phyloP scores from a whole-genome alignment of 2,329 filamentous ascomycete species.

The Didymellaceae sp. region DNA sequence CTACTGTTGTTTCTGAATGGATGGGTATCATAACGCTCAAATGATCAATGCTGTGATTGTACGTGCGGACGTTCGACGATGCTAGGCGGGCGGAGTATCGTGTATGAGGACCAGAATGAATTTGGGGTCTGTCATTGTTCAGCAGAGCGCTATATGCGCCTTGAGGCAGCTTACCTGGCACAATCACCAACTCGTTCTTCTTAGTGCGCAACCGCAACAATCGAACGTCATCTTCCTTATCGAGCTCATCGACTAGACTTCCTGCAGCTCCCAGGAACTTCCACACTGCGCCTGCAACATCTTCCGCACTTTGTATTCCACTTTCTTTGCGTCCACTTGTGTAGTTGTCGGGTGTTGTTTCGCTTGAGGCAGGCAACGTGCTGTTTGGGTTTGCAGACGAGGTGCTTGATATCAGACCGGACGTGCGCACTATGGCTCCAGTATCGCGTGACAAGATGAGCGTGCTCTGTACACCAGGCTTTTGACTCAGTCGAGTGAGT shows the following conservation, averaged over 20 bases:
- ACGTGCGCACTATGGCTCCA: constrained; percentile 77
- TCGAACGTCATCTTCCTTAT: constrained; percentile 79
- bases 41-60: constrained; percentile 5
- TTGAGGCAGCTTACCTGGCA: constrained; percentile 60
- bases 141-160: constrained; percentile 12
- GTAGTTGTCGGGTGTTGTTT: constrained; percentile 40
- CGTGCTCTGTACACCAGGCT: constrained; percentile 79
- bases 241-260: constrained; percentile 73
- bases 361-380: constrained; percentile 44
- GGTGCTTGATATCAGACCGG: constrained; percentile 70
- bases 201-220: constrained; percentile 79
- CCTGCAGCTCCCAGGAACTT: constrained; percentile 74
- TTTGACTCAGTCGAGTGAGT: constrained; percentile 74
- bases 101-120: constrained; percentile 82
- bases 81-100: constrained; percentile 74
- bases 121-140: constrained; percentile 63
- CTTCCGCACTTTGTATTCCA: constrained; percentile 68
- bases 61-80: not conserved
- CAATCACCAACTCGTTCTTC: constrained; percentile 83
- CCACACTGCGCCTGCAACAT: constrained; percentile 79
- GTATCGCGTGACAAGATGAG: constrained; percentile 75
- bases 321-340: constrained; percentile 47
- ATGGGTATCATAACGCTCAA: constrained; percentile 34
- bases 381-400: constrained; percentile 55
- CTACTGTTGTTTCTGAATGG: not conserved